These are phyloP conservation scores for Cordyceps sp. DNA, from an alignment of 2,329 filamentous ascomycete genomes.

Conservation along the genomic window DNA sequence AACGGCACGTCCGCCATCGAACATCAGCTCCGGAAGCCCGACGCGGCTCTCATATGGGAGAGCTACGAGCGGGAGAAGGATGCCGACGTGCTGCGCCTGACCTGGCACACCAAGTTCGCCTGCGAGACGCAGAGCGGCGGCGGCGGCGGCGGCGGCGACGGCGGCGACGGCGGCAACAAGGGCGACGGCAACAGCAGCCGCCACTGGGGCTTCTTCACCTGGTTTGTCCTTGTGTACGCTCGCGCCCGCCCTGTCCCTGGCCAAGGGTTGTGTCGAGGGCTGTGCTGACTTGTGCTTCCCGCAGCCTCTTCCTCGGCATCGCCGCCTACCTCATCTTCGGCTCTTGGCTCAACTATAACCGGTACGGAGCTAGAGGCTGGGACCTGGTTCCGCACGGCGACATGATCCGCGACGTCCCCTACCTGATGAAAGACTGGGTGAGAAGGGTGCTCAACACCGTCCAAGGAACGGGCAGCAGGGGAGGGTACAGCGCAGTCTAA, in stretches of 20 bases:
- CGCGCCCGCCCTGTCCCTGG: too few relatives aligned
- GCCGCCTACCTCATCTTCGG: conserved; percentile 93
- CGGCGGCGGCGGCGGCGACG: conserved; percentile 21
- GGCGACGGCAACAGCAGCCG: conserved; percentile 28
- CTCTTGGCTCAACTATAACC: conserved; percentile 97
- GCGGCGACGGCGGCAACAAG: conserved; percentile 15
- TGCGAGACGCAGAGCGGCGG: conserved; percentile 42
- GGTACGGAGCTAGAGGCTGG: conserved; percentile 89
- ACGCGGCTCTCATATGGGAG: conserved; percentile 56
- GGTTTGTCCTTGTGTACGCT: conserved; percentile 81
- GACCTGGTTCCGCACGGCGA: conserved; percentile 88
- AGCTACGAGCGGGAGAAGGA: conserved; percentile 49
- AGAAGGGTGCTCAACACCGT: conserved; percentile 68
- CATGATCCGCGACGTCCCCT: conserved; percentile 80
- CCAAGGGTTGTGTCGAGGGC: too few relatives aligned
- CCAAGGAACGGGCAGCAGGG: conserved; percentile 67
- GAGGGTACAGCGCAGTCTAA: conserved; percentile 89
- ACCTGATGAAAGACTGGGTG: conserved; percentile 78
- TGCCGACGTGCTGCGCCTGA: conserved; percentile 49
- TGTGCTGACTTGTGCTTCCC: conserved; percentile 1
- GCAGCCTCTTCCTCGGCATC: conserved; percentile 65
- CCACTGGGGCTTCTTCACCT: conserved; percentile 93
- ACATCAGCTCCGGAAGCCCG: conserved; percentile 34
- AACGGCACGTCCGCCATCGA: conserved; percentile 26
- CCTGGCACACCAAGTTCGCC: conserved; percentile 78